These are phyloP conservation scores for Marasmius fiardii DNA, from an alignment of 1,284 basidiomycete species.

Conservation along the genomic window DNA sequence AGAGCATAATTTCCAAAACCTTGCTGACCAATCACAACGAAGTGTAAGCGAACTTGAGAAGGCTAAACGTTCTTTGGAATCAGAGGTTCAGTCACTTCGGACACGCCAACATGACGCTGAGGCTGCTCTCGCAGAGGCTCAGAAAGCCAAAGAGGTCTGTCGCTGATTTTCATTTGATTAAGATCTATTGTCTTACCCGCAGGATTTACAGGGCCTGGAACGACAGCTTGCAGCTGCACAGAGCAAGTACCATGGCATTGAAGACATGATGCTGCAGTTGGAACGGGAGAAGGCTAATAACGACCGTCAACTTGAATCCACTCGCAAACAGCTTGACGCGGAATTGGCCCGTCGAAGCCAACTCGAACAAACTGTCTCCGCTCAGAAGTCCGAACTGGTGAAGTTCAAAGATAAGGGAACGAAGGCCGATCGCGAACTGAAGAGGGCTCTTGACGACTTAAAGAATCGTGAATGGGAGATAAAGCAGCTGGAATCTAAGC, in stretches of 20 bases:
- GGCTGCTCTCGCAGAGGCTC: slow-evolving; percentile 57
- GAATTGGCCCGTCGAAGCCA: slow-evolving; percentile 70
- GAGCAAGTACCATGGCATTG: slow-evolving; percentile 79
- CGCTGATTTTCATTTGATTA: neutral
- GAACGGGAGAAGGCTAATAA: slow-evolving; percentile 80
- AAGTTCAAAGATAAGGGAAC: slow-evolving; percentile 68
- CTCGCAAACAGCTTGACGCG: slow-evolving; percentile 65
- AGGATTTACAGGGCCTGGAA: slow-evolving; percentile 59
- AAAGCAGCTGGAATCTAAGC: slow-evolving; percentile 79
- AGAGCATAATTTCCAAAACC: slow-evolving; percentile 49
- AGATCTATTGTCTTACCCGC: slow-evolving; percentile 2
- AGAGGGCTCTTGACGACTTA: slow-evolving; percentile 75
- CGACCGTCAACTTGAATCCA: slow-evolving; percentile 67
- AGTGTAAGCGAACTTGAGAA: slow-evolving; percentile 67
- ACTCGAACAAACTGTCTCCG: slow-evolving; percentile 65
- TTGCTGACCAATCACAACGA: slow-evolving; percentile 50
- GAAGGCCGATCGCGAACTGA: slow-evolving; percentile 80
- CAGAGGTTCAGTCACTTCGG: slow-evolving; percentile 70
- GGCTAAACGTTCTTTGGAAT: slow-evolving; percentile 65
- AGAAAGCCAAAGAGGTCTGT: slow-evolving; percentile 71
- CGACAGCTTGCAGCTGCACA: slow-evolving; percentile 73
- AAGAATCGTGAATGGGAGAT: slow-evolving; percentile 85
- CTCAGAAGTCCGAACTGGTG: slow-evolving; percentile 66
- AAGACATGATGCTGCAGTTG: slow-evolving; percentile 82
- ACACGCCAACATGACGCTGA: slow-evolving; percentile 75